Percentiles rank a stretch among this genome's conserved stretches.
Conservation (phyloP, 441 rosid genomes). For the Sinapis alba region DNA sequence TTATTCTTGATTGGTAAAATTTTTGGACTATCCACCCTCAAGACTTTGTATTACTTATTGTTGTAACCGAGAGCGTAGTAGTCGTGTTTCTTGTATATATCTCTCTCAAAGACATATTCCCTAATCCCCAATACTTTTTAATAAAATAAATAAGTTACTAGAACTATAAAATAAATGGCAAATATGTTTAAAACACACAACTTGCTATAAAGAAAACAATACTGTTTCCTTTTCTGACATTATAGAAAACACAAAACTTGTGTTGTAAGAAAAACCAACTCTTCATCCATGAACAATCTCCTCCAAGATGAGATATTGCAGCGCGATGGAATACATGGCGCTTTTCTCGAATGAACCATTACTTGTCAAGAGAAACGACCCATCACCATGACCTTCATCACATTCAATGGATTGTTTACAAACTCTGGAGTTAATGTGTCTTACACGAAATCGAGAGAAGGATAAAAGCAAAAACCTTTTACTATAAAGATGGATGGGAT, state of each 20-base stretch:
- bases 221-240: not conserved
- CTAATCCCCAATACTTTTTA: not conserved
- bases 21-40: not conserved
- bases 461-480: conserved; percentile 49
- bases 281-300: conserved; percentile 10
- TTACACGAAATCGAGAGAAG: not conserved
- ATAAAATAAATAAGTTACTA: no score
- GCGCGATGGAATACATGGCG: conserved; percentile 37
- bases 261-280: not conserved
- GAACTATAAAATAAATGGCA: no score
- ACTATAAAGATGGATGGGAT: conserved; percentile 55
- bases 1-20: not conserved
- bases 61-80: conserved; percentile 1
- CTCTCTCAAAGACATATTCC: no score
- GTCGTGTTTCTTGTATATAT: not conserved
- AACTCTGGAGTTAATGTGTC: not conserved
- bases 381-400: conserved; percentile 61
- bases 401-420: not conserved
- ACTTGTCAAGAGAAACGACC: conserved; percentile 64
- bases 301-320: conserved; percentile 42
- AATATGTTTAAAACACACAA: no score
- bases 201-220: no score
- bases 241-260: no score
- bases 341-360: conserved; percentile 27
- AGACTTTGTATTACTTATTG: not conserved